Conservation (phyloP, 192 early-diverging fungal genomes). For the Thoreauomyces humboldtii region DNA sequence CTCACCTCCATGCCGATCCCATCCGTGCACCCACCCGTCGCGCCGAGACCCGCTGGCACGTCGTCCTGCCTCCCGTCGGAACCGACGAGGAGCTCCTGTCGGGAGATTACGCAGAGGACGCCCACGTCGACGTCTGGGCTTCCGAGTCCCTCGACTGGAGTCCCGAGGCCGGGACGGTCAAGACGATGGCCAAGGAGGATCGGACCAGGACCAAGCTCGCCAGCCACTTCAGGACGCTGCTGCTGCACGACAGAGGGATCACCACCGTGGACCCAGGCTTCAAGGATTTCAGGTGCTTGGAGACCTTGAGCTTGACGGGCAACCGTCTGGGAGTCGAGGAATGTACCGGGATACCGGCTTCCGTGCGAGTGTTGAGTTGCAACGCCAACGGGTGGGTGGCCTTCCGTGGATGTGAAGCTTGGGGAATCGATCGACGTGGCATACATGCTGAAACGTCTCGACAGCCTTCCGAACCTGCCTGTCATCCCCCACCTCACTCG, state of each 20-base stretch:
- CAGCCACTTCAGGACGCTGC: background rate
- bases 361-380: background rate
- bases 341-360: background rate
- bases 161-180: background rate
- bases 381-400: constrained; percentile 11
- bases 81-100: background rate
- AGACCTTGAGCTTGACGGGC: constrained; percentile 3
- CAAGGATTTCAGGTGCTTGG: background rate
- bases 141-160: background rate
- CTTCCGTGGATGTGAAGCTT: too few species aligned
- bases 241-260: constrained; percentile 11
- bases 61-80: background rate
- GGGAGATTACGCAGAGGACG: background rate
- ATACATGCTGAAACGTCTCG: too few species aligned
- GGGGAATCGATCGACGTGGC: too few species aligned
- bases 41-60: background rate
- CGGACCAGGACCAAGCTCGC: background rate
- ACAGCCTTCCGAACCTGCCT: background rate
- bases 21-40: background rate
- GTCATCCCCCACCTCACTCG: background rate
- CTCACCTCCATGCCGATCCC: too few species aligned
- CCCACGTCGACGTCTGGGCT: background rate
- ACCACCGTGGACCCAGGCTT: background rate
- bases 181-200: background rate
- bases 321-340: background rate